These are phyloP conservation scores for Russula virescens DNA, from an alignment of 768 basidiomycete species.

Conservation along the genomic window DNA sequence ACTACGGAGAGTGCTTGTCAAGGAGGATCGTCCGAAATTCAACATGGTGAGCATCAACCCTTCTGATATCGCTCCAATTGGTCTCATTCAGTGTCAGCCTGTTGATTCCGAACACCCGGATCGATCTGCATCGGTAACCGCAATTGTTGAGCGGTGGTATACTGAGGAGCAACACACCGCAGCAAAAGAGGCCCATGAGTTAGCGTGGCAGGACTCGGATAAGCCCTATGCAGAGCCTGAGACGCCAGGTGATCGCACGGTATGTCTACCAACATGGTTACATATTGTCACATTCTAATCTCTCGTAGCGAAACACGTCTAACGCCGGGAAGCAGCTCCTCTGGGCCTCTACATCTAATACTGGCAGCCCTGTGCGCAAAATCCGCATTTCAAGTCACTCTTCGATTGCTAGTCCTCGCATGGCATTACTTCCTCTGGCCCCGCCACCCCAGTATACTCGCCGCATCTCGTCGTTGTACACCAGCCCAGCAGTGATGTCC, in stretches of 20 bases:
- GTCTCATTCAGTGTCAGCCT: conserved; percentile 44
- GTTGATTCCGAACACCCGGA: conserved; percentile 76
- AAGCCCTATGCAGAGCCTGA: conserved; percentile 40
- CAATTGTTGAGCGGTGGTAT: conserved; percentile 76
- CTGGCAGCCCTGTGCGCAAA: conserved; percentile 30
- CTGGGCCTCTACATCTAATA: conserved; percentile 51
- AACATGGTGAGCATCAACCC: conserved; percentile 60
- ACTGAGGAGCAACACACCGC: conserved; percentile 65
- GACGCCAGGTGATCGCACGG: conserved; percentile 34
- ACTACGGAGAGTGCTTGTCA: conserved; percentile 64
- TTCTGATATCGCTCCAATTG: background rate
- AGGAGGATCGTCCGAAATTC: conserved; percentile 63
- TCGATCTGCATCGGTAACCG: conserved; percentile 57
- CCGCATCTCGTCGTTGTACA: conserved; percentile 26
- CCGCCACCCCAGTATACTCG: conserved; percentile 31
- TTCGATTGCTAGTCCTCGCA: conserved; percentile 36
- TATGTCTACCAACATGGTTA: background rate
- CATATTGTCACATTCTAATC: conserved; percentile 1
- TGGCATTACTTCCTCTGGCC: conserved; percentile 28
- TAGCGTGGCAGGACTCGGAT: conserved; percentile 63
- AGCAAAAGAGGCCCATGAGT: conserved; percentile 52
- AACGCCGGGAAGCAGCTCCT: conserved; percentile 57
- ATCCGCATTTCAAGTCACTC: conserved; percentile 43
- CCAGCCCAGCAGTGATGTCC: conserved; percentile 30
- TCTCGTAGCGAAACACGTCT: background rate